Percentiles rank a stretch among this genome's conserved stretches.
Evolutionary conservation across 768 basidiomycete species (phyloP).

Genomic region (Russula emetica): DNA sequence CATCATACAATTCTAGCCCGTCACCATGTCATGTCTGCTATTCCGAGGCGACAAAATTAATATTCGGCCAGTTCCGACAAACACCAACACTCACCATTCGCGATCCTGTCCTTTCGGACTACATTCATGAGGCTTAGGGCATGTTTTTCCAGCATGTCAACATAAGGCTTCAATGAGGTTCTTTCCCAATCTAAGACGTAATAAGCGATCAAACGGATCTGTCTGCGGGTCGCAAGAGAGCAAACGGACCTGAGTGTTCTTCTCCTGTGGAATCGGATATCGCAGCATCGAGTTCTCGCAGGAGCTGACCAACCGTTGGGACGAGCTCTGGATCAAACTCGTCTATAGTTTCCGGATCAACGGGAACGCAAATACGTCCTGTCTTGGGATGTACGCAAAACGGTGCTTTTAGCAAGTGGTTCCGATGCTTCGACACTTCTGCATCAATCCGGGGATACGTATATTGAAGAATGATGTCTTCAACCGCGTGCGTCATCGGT

Average conservation of each 20-base stretch:
- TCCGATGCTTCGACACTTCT: constrained; percentile 95
- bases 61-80: background rate
- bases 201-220: background rate
- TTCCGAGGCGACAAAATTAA: background rate
- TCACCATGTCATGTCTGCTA: constrained; percentile 27
- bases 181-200: constrained; percentile 64
- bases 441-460: constrained; percentile 95
- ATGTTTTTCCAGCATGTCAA: constrained; percentile 85
- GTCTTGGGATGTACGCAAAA: constrained; percentile 98
- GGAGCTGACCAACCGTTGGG: constrained; percentile 81
- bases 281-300: constrained; percentile 65
- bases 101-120: constrained; percentile 47
- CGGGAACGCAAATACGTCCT: constrained; percentile 90
- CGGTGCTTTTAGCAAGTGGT: constrained; percentile 96
- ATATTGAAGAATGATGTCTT: constrained; percentile 89
- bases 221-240: background rate
- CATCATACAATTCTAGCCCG: background rate
- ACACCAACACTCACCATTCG: constrained; percentile 35
- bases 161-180: constrained; percentile 84
- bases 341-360: constrained; percentile 71
- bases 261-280: constrained; percentile 24
- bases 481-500: constrained; percentile 49
- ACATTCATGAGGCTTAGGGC: constrained; percentile 53
- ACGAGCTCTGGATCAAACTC: constrained; percentile 81
- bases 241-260: constrained; percentile 23